These are phyloP conservation scores for Colletotrichum navitas DNA, from an alignment of 2,329 filamentous ascomycete species.

Conservation along the genomic window DNA sequence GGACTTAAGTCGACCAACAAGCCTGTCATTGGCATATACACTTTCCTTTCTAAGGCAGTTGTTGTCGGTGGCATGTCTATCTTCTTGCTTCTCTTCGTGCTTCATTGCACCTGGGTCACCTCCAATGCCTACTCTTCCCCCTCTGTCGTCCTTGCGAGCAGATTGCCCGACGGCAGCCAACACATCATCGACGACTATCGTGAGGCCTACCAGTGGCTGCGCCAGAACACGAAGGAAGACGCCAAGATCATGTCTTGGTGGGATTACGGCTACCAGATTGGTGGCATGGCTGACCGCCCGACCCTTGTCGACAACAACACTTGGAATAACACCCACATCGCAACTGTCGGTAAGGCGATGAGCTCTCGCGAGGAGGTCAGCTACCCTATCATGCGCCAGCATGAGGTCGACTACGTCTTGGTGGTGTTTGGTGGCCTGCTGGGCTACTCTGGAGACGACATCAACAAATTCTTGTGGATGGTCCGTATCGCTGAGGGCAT, in stretches of 20 bases:
- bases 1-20: slow-evolving; percentile 78
- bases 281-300: slow-evolving; percentile 97
- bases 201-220: slow-evolving; percentile 99
- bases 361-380: slow-evolving; percentile 97
- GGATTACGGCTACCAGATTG: slow-evolving; percentile 99
- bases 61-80: slow-evolving; percentile 79
- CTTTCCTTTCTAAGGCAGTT: slow-evolving; percentile 80
- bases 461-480: slow-evolving; percentile 99
- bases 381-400: slow-evolving; percentile 97
- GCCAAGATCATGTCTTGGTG: slow-evolving; percentile 99
- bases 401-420: slow-evolving; percentile 98
- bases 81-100: slow-evolving; percentile 92
- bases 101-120: slow-evolving; percentile 99
- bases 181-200: slow-evolving; percentile 99
- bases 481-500: slow-evolving; percentile 98
- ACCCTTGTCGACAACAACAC: slow-evolving; percentile 99
- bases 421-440: slow-evolving; percentile 96
- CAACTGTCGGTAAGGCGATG: slow-evolving; percentile 99
- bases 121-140: slow-evolving; percentile 99
- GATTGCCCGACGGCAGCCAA: slow-evolving; percentile 92
- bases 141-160: slow-evolving; percentile 94
- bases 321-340: slow-evolving; percentile 99
- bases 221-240: slow-evolving; percentile 94
- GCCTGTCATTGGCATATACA: slow-evolving; percentile 87
- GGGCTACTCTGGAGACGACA: slow-evolving; percentile 97